These are phyloP conservation scores for Typha latifolia DNA, from an alignment of 176 grass and related monocot species.

Conservation along the genomic window DNA sequence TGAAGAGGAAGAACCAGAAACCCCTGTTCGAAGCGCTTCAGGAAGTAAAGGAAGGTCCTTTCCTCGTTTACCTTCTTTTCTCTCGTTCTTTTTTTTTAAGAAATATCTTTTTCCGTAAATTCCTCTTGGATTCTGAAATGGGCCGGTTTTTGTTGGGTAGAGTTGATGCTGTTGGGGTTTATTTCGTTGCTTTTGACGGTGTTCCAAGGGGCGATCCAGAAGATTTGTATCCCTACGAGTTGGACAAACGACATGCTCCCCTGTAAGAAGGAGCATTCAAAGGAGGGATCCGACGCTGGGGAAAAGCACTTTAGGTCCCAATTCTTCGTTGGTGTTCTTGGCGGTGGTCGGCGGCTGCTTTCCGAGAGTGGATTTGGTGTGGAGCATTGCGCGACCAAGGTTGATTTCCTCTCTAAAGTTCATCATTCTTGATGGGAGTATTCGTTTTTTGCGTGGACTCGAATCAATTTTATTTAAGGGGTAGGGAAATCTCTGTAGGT, in stretches of 20 bases:
- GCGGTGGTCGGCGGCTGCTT: conserved; percentile 43
- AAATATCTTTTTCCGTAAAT: not conserved
- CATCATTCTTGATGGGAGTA: not conserved
- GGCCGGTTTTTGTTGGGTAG: conserved; percentile 20
- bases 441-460: not conserved
- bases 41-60: conserved; percentile 86
- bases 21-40: conserved; percentile 82
- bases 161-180: conserved; percentile 92
- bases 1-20: conserved; percentile 71
- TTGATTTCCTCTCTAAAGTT: conserved; percentile 11
- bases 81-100: not conserved
- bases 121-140: conserved; percentile 5
- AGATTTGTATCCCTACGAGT: conserved; percentile 44
- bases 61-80: not conserved
- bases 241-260: conserved; percentile 81
- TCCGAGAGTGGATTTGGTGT: conserved; percentile 8
- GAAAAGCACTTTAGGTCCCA: conserved; percentile 16
- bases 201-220: conserved; percentile 56
- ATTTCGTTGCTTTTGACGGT: conserved; percentile 90
- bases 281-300: not conserved
- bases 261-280: conserved; percentile 18
- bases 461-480: not conserved
- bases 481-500: not conserved
- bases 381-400: conserved; percentile 47
- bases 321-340: conserved; percentile 19